A percentile compares a stretch with the other conserved stretches of the same genome.
These are phyloP conservation scores for Ogataea philodendri DNA, from an alignment of 805 yeast species.

Conservation along the genomic window DNA sequence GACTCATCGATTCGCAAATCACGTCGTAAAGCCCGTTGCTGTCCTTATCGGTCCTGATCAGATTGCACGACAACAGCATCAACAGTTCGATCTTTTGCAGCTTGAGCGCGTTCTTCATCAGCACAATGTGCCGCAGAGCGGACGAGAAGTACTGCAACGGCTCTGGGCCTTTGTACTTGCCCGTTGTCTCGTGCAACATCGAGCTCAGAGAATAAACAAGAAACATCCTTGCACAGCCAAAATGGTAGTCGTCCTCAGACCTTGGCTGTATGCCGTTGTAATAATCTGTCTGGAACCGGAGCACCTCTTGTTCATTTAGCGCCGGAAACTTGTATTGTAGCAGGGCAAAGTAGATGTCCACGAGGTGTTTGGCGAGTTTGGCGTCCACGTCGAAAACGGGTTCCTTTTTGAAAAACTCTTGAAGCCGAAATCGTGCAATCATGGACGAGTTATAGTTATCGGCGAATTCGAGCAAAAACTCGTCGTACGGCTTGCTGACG, in stretches of 20 bases:
- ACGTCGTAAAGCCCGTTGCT: conserved; percentile 52
- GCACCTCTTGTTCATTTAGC: conserved; percentile 50
- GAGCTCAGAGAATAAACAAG: conserved; percentile 52
- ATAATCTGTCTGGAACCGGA: conserved; percentile 49
- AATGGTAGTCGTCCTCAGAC: conserved; percentile 45
- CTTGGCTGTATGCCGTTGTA: conserved; percentile 29
- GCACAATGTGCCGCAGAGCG: conserved; percentile 54
- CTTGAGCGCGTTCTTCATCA: conserved; percentile 39
- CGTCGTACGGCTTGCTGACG: conserved; percentile 22
- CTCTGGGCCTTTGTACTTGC: conserved; percentile 52
- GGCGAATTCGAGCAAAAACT: conserved; percentile 20
- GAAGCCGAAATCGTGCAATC: conserved; percentile 45
- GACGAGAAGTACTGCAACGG: conserved; percentile 58
- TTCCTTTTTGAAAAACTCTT: conserved; percentile 44
- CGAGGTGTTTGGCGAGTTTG: conserved; percentile 45
- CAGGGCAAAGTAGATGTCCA: conserved; percentile 55
- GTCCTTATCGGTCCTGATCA: conserved; percentile 61
- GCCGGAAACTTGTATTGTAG: conserved; percentile 58
- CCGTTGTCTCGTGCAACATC: conserved; percentile 52
- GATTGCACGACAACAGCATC: conserved; percentile 50
- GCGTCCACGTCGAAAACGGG: conserved; percentile 55
- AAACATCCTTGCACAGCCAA: conserved; percentile 56
- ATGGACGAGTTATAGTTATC: conserved; percentile 21
- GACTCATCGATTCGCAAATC: conserved; percentile 49
- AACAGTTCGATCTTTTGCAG: conserved; percentile 52